Base-by-base conservation (phyloP, 1,139 yeast genomes). In the Protomyces macrosporus region DNA sequence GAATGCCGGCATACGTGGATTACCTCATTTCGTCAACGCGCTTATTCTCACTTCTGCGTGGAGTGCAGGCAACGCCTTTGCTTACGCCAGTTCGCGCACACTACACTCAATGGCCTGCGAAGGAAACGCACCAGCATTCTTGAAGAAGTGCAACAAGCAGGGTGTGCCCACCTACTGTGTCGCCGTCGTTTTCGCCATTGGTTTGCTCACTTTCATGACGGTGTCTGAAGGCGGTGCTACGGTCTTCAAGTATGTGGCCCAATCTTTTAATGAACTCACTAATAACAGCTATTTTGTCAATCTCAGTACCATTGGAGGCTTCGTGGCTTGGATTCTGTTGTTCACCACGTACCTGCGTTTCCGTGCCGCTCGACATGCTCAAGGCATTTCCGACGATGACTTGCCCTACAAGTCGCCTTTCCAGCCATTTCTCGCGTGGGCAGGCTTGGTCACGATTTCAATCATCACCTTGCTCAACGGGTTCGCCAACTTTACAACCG, bases 1-100 rank as follows among this genome's bases (percentile, higher is more conserved):
- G 59, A 76, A 80, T 64, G 90, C 86, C 36, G 90, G 90, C 67
- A 84, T 87, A 73, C 75, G 76, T 54, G 90, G 84, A 39, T 84
- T 87, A 36, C 88, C 89, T 45, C 83, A 86, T 66, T 82, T 88
- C 61, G 82, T 88, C 77, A 88, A 88, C 71, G 89, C 88, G 1
- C 88, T 87, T 58, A 84, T 88, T 68, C 76, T 88, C 73, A 75
- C 85, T 51, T 85, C 90, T 12, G 87, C 87, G 60, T 73, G 84
- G 67, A 84, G 88, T 23, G 88, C 81, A 45, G 89, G 89, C 68
- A 90, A 90, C 77, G 86, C 95, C 55, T 86, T 87, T 70, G 82
- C 84, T 65, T 86, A 82, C 72, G 78, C 82, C 67, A 77, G 84
- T 58, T 82, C 88, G 9, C 79, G 90, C 78, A 85, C 78, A 10